Percentiles rank a stretch among this genome's conserved stretches.
Conservation (phyloP, 1,284 basidiomycete species). For the Trichosporon faecale region DNA sequence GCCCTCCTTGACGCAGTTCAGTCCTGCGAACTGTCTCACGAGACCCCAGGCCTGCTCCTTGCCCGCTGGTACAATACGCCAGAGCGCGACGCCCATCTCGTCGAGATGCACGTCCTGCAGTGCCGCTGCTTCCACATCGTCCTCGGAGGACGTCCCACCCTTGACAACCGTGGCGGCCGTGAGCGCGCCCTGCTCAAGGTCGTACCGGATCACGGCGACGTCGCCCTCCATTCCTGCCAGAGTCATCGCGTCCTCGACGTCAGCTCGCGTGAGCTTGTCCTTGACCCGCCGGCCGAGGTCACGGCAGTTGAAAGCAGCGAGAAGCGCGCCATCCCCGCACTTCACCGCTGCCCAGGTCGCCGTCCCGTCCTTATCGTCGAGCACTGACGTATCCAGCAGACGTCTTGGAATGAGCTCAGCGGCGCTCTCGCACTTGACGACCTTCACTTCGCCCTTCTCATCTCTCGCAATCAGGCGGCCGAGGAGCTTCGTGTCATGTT, state of each 20-base stretch:
- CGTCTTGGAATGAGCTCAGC: conserved; percentile 11
- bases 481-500: conserved; percentile 23
- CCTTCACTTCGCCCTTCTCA: not conserved
- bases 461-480: conserved; percentile 18
- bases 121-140: not conserved
- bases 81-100: not conserved
- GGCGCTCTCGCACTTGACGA: conserved; percentile 6
- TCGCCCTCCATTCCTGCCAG: not conserved
- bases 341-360: conserved; percentile 14
- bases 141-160: not conserved
- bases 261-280: conserved; percentile 10
- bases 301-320: conserved; percentile 16
- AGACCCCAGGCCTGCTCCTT: not conserved
- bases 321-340: not conserved
- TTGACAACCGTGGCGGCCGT: not conserved
- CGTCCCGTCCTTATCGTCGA: conserved; percentile 15
- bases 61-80: not conserved
- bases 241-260: conserved; percentile 15
- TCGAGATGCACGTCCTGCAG: not conserved
- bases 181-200: not conserved
- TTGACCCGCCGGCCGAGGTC: not conserved
- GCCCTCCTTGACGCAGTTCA: not conserved
- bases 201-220: not conserved
- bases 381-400: conserved; percentile 2
- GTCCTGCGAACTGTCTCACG: not conserved